Base-by-base conservation (phyloP, 441 rosid species). In the Euphorbia corollata region DNA sequence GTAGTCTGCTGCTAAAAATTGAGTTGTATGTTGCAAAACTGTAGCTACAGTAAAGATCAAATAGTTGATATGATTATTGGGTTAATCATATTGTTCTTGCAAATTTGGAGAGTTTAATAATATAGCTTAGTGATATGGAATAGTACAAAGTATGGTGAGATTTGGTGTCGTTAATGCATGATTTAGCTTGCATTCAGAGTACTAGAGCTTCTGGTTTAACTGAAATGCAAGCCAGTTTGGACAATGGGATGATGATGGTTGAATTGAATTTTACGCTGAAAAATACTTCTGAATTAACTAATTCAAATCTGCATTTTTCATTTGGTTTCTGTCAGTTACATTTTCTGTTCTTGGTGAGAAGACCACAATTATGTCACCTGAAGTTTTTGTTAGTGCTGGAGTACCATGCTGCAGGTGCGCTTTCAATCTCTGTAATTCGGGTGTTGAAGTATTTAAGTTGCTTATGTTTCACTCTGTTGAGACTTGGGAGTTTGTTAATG, bases 351-450 rank as follows among this genome's bases (percentile, higher is more conserved):
- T 94, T 59, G 99, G 99, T 69, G 96, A 94, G 89, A 94, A 94
- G 85, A 94, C 99, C 39, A 94, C 97, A 30, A 93, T 91, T 64
- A 89, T 94, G 89, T 91, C 99, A 47, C 99, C 98, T 22, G 98
- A 94, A 88, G 96, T 94, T 71, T 87, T 94, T 79, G 77, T 85
- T 54, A 72, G 77, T 71, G 97, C 92, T 12, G 99, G 98, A 38
- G 84, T 94, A 71, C 98, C 98, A 18, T 91, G 99, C 80, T 94
- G 99, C 97, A 88, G 99, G 99, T 85, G 72, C 78, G 55, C 63
- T 71, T 67, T 81, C 69, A 54, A 54, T 59, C 30, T 61, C 61
- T 72, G 63, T 72, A 69, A 70, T 30, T 27, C 62, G 41, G 41
- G n/a, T 59, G 62, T 59, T 59, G 4, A 59, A 16, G 41, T 30